Evolutionary conservation across 306 rosid genomes (phyloP).

Genomic region (Prunus kanzakura): DNA sequence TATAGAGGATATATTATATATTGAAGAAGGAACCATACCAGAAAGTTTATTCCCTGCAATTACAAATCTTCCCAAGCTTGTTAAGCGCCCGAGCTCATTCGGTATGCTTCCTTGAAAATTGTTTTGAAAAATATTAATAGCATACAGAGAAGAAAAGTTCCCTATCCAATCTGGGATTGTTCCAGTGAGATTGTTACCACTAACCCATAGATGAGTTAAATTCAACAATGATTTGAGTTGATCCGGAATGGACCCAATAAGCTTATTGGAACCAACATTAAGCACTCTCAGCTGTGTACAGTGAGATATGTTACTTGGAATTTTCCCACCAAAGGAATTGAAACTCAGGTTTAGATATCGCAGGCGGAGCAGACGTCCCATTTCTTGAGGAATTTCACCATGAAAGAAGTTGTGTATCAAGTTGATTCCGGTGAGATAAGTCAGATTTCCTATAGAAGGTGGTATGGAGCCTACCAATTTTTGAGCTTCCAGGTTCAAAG

Average conservation of each 20-base stretch:
- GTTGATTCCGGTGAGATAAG: too few relatives aligned
- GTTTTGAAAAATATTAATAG: background rate
- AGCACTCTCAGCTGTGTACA: conserved; percentile 24
- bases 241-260: conserved; percentile 26
- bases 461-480: too few relatives aligned
- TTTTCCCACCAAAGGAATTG: conserved; percentile 33
- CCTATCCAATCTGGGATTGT: conserved; percentile 53
- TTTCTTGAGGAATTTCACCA: conserved; percentile 29
- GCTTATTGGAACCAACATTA: background rate
- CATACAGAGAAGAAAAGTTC: conserved; percentile 36
- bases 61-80: conserved; percentile 13
- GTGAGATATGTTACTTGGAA: conserved; percentile 37
- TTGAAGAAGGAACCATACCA: conserved; percentile 35
- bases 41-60: conserved; percentile 26
- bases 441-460: too few relatives aligned
- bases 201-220: background rate
- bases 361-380: conserved; percentile 20
- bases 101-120: conserved; percentile 43
- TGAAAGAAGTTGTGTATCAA: too few relatives aligned
- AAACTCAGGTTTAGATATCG: conserved; percentile 14
- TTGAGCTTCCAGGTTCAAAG: too few relatives aligned
- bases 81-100: conserved; percentile 29
- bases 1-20: conserved; percentile 42
- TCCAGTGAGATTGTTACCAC: conserved; percentile 35
- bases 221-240: conserved; percentile 19